Evolutionary conservation across 2,329 filamentous ascomycete genomes (phyloP), one percentile per base, ranked within the genome.

Genomic region (Fusarium sp.): DNA sequence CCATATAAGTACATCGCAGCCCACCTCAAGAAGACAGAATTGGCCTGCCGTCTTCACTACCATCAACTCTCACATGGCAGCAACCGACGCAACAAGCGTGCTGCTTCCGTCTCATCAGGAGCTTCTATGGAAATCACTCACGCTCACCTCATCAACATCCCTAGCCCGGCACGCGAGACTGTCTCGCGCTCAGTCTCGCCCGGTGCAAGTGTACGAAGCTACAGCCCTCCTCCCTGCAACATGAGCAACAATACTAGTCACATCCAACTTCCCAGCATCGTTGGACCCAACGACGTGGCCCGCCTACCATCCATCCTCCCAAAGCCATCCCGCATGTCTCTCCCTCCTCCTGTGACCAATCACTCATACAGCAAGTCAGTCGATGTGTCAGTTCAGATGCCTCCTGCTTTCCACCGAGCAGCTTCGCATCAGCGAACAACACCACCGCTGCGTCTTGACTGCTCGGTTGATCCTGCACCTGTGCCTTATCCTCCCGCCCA

Each of bases 1-100:
- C 92, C 92, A 1, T 96, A 96, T 81, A 96, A 95, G 84, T 92
- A 95, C 77, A 96, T 96, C 76, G 92, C 92, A 60, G 88, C 90
- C 61, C 90, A 94, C 73, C 82, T 96, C 71, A 93, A 94, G 81
- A 96, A 96, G 84, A 96, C 92, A 1, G 92, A 96, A 81, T 84
- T 96, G 62, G 92, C 92, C 47, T 96, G 92, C 81, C 92, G 93
- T 67, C 86, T 96, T 66, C 93, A 96, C 80, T 95, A 93, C 77
- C 92, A 96, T 75, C 92, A 96, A 76, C 86, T 96, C 67, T 93
- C 90, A 68, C 92, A 94, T 77, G 92, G 92, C 60, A 92, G 87
- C 82, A 92, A 92, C 81, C 90, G 92, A 73, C 90, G 92, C 77
- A 93, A 92, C 77, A 93, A 92, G 84, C 88, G 92, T 62, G 90